phyloP scores from a whole-genome alignment of 2,329 filamentous ascomycete species.

The Paecilomyces sp. region DNA sequence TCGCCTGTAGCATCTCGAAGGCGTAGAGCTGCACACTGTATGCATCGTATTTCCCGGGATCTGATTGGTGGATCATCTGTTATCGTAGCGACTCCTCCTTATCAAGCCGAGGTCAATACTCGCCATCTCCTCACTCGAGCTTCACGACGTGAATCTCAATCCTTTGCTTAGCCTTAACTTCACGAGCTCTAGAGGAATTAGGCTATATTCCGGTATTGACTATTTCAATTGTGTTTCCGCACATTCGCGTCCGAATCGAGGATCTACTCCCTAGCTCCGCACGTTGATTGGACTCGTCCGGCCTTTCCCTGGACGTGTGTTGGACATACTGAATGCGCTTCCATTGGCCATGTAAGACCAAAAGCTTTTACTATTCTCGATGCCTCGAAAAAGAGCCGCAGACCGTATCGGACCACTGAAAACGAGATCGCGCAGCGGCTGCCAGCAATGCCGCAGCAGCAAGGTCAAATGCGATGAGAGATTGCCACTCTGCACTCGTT shows the following conservation, averaged over 20 bases:
- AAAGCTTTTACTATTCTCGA: neutral
- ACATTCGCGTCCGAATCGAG: neutral
- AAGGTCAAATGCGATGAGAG: slow-evolving; percentile 16
- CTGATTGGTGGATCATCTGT: neutral
- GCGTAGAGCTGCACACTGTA: neutral
- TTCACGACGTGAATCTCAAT: neutral
- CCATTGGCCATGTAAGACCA: neutral
- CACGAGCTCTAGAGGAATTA: neutral
- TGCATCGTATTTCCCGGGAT: neutral
- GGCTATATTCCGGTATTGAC: neutral
- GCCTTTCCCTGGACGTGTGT: neutral
- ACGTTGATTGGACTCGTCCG: neutral
- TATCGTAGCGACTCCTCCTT: neutral
- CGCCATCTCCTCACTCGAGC: neutral
- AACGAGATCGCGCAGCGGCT: slow-evolving; percentile 1
- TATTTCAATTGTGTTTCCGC: neutral
- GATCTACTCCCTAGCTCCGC: neutral
- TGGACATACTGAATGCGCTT: neutral
- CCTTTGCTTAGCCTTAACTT: neutral
- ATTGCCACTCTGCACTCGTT: slow-evolving; percentile 12
- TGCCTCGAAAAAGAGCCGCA: neutral
- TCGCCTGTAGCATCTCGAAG: too few species aligned
- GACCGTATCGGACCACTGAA: neutral
- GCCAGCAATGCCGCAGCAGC: slow-evolving; percentile 9
- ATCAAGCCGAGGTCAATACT: neutral